These are phyloP conservation scores for Talaromyces albobiverticillius DNA, from an alignment of 2,329 filamentous ascomycete species.

Conservation along the genomic window DNA sequence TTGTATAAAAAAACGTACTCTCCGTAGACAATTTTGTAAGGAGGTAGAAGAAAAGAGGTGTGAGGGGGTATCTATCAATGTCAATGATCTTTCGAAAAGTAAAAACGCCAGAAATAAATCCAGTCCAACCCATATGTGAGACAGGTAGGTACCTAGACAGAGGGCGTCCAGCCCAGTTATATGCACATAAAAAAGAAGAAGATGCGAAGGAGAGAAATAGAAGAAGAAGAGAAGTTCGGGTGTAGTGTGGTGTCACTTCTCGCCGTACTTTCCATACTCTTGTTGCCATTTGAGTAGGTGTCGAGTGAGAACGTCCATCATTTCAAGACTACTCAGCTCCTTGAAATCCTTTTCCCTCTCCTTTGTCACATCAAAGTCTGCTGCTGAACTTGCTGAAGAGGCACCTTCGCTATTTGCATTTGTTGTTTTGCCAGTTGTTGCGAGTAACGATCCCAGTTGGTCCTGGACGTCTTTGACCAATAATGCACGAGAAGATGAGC, in stretches of 20 bases:
- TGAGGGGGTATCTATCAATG: background rate
- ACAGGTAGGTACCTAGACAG: conserved; percentile 1
- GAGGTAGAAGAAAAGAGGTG: too few species aligned
- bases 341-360: conserved; percentile 61
- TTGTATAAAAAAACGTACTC: background rate
- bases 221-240: conserved; percentile 2
- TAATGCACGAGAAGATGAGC: conserved; percentile 25
- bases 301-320: conserved; percentile 83
- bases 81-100: conserved; percentile 2
- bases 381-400: conserved; percentile 16
- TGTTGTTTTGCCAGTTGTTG: conserved; percentile 25
- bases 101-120: conserved; percentile 11
- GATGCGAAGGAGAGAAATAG: conserved; percentile 14
- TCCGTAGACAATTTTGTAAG: background rate
- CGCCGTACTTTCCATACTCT: conserved; percentile 58
- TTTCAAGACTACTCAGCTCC: conserved; percentile 73
- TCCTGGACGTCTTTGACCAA: conserved; percentile 34
- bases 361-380: conserved; percentile 28
- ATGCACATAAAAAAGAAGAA: conserved; percentile 20
- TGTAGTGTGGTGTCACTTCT: conserved; percentile 42
- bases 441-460: conserved; percentile 29
- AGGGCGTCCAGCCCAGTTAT: conserved; percentile 4
- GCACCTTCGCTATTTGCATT: conserved; percentile 26
- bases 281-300: conserved; percentile 84
- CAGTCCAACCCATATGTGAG: conserved; percentile 7